Evolutionary conservation across 2,329 filamentous ascomycete species (phyloP).

Genomic region (Fusarium sambucinum): DNA sequence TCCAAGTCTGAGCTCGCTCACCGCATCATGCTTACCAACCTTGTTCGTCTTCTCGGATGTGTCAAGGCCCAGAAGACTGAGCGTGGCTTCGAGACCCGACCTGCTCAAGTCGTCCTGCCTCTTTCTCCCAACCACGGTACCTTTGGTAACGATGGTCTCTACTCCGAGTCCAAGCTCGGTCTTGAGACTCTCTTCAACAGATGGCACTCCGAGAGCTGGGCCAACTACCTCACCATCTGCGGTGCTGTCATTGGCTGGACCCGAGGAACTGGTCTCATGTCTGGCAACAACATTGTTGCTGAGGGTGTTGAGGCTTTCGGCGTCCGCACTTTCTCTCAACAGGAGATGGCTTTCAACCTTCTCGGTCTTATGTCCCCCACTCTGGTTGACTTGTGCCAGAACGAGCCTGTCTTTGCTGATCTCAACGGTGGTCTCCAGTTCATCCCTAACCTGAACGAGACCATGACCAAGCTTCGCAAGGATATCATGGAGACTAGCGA

Average conservation of each 20-base stretch:
- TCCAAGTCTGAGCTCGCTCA: conserved; percentile 98
- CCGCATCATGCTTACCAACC: conserved; percentile 98
- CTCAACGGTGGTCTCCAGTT: conserved; percentile 98
- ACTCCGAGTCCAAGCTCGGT: conserved; percentile 97
- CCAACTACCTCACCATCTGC: conserved; percentile 96
- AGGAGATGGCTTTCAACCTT: conserved; percentile 99
- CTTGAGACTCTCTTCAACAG: conserved; percentile 98
- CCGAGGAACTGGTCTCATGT: conserved; percentile 97
- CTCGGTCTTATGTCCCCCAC: conserved; percentile 94
- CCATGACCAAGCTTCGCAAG: conserved; percentile 93
- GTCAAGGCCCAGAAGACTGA: conserved; percentile 92
- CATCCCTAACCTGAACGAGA: conserved; percentile 92
- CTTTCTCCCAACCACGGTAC: conserved; percentile 98
- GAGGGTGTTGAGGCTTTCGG: conserved; percentile 97
- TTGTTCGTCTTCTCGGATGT: conserved; percentile 87
- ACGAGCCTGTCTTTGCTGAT: conserved; percentile 95
- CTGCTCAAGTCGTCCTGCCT: conserved; percentile 94
- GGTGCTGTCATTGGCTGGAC: conserved; percentile 99
- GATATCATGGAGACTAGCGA: conserved; percentile 96
- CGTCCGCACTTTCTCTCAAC: conserved; percentile 97
- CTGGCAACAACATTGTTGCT: conserved; percentile 95
- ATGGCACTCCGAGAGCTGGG: conserved; percentile 98
- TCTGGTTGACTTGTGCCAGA: conserved; percentile 95
- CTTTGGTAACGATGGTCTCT: conserved; percentile 96
- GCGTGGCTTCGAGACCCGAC: conserved; percentile 91